Base-by-base conservation (phyloP, 805 yeast species). In the Yamadazyma paraphyllophila region DNA sequence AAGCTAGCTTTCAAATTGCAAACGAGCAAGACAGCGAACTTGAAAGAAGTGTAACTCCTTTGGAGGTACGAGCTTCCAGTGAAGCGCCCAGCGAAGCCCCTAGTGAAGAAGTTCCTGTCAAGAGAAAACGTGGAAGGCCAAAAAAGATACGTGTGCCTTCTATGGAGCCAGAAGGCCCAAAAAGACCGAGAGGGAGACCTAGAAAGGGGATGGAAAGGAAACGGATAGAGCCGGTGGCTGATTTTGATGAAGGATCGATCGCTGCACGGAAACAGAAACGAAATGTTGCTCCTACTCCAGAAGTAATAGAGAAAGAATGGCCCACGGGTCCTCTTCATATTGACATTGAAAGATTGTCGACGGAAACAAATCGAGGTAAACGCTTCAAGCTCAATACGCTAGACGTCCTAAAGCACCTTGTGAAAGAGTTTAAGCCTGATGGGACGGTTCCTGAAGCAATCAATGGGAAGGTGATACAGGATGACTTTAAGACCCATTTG, bases 381-480 rank as follows among this genome's bases (percentile, higher is more conserved):
- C 45, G 71, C 20, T 49, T 54, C 35, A 59, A 58, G 31, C 36
- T 69, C 40, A 64, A 62, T 44, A 66, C 73, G 1, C 41, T 71
- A 3, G 76, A 71, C 48, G 74, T 69, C 13, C 50, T 71, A 12
- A 62, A 57, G 39, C 67, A 65, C 41, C 54, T 67, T 26, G 61
- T 69, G 8, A 52, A 53, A 14, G 54, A 58, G 16, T 66, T 61
- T 43, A 53, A 56, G n/a, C 67, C 71, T 4, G 51, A 49, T 3
- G 29, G 15, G 2, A 38, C 41, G 12, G 54, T 55, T 16, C 47
- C 41, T 12, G 13, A 41, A 4, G 47, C 43, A 10, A 41, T 62
- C 3, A 61, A 60, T 31, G 63, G 61, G 24, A 41, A 50, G 33
- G 40, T 53, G 7, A 54, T 64, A 9, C 66, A 67, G 17, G 53